Conservation (phyloP, 768 basidiomycete species). For the Psilocybe sp. region DNA sequence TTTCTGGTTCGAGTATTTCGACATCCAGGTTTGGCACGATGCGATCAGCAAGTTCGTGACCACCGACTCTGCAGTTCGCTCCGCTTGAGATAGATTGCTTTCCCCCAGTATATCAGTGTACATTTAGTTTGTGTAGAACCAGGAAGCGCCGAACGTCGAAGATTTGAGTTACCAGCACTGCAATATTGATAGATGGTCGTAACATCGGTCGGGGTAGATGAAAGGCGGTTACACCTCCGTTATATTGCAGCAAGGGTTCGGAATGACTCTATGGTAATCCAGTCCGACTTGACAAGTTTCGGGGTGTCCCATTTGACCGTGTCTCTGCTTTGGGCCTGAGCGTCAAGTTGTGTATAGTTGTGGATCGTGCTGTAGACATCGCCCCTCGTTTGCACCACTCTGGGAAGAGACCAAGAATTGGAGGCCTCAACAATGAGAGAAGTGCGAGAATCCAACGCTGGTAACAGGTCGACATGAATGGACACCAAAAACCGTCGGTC, state of each 20-base stretch:
- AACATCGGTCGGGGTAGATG: no score
- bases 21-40: constrained; percentile 30
- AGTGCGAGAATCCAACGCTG: constrained; percentile 17
- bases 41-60: constrained; percentile 29
- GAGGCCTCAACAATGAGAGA: constrained; percentile 8
- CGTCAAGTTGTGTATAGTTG: constrained; percentile 2
- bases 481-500: constrained; percentile 63
- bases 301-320: background rate
- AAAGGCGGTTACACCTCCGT: no score
- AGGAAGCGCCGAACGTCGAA: no score
- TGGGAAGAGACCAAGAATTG: constrained; percentile 14
- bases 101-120: no score
- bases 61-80: background rate
- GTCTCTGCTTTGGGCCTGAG: background rate
- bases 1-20: constrained; percentile 38
- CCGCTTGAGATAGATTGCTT: background rate
- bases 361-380: constrained; percentile 6
- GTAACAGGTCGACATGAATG: constrained; percentile 43
- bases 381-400: constrained; percentile 8
- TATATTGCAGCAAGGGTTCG: constrained; percentile 15
- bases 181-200: no score
- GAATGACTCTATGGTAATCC: constrained; percentile 33
- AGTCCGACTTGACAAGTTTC: constrained; percentile 23
- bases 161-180: no score
- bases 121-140: no score